These are phyloP conservation scores for Quercus gilva DNA, from an alignment of 306 rosid species.

Conservation along the genomic window DNA sequence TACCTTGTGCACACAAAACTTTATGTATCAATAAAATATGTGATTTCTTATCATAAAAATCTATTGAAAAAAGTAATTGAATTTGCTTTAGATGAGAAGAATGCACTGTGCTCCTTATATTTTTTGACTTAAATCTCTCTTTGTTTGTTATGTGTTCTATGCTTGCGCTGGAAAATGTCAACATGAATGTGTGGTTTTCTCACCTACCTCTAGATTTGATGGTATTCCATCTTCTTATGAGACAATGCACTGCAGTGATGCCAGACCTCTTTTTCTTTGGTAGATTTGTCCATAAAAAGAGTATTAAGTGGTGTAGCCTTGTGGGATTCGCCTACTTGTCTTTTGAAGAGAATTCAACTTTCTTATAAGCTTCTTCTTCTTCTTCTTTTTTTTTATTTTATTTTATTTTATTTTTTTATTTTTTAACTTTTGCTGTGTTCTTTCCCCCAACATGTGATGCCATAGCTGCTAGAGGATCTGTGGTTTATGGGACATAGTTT, in stretches of 20 bases:
- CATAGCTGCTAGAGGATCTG: not conserved
- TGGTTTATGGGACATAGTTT: too few relatives aligned
- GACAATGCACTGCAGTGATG: not conserved
- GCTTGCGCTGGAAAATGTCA: too few relatives aligned
- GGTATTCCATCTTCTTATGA: not conserved
- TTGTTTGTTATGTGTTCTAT: too few relatives aligned
- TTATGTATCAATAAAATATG: too few relatives aligned
- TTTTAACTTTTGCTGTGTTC: not conserved
- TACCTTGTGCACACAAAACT: too few relatives aligned
- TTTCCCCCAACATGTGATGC: not conserved
- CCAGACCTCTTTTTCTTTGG: not conserved
- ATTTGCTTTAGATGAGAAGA: too few relatives aligned
- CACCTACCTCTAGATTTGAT: too few relatives aligned
- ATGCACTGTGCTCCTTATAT: too few relatives aligned
- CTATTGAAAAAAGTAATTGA: too few relatives aligned
- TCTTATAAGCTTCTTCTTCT: not conserved
- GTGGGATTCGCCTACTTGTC: not conserved
- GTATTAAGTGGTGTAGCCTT: not conserved
- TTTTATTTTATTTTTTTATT: not conserved
- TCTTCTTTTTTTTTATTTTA: not conserved
- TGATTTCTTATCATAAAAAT: too few relatives aligned
- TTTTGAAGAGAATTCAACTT: not conserved
- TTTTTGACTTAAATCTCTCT: too few relatives aligned
- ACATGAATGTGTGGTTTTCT: too few relatives aligned
- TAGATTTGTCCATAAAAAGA: not conserved